Evolutionary conservation across 192 early-diverging fungal species (phyloP).

Genomic region (Lunasporangiospora selenospora): DNA sequence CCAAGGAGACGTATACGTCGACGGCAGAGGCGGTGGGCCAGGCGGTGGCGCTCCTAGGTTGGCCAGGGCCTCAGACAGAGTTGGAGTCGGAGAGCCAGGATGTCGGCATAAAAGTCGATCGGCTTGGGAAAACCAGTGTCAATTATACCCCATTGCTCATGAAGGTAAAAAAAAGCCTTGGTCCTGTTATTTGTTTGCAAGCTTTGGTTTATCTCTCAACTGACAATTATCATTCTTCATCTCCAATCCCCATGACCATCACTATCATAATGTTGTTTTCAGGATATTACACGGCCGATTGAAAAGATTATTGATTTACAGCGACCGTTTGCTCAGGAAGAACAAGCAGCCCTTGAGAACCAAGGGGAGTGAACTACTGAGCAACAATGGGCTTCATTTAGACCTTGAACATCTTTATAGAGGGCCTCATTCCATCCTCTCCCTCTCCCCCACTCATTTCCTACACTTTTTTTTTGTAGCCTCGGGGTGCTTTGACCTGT

Average conservation of each 20-base stretch:
- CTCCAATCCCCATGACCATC: background rate
- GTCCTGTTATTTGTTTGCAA: background rate
- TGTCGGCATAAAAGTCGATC: no score
- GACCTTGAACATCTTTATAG: no score
- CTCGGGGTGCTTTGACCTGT: no score
- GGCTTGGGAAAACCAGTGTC: background rate
- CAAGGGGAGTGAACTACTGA: no score
- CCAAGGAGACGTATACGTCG: conserved; percentile 36
- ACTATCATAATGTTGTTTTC: background rate
- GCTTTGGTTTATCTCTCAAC: background rate
- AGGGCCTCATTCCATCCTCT: no score
- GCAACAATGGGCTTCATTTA: no score
- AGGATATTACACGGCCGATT: conserved; percentile 36
- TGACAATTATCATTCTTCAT: background rate
- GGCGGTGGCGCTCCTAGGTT: conserved; percentile 36
- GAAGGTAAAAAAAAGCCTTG: conserved; percentile 20
- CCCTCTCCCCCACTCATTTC: no score
- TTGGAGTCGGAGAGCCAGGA: no score
- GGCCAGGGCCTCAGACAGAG: no score
- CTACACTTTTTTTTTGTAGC: no score
- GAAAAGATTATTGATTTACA: conserved; percentile 45
- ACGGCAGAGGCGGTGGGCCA: conserved; percentile 47
- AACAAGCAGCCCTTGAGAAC: no score
- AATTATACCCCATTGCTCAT: conserved; percentile 9
- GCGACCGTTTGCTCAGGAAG: conserved; percentile 15